Conservation (phyloP, 2,329 filamentous ascomycete genomes). For the Sphaerulina musiva region DNA sequence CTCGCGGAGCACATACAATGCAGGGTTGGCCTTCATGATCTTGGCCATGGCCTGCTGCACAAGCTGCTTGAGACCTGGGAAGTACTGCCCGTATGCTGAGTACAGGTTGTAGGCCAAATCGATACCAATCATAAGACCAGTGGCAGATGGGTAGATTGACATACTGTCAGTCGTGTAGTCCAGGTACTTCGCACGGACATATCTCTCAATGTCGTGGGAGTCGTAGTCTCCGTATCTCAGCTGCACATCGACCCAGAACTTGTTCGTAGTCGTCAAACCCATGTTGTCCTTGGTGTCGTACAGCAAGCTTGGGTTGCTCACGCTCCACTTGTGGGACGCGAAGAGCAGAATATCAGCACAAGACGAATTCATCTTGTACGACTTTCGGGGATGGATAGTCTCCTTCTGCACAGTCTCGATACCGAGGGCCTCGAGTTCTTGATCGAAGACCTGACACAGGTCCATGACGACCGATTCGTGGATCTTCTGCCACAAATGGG, state of each 20-base stretch:
- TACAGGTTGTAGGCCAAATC: conserved; percentile 98
- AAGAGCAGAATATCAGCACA: conserved; percentile 96
- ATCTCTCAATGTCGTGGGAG: conserved; percentile 96
- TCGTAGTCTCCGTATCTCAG: conserved; percentile 97
- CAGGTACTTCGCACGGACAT: conserved; percentile 94
- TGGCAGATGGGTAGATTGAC: conserved; percentile 96
- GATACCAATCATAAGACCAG: conserved; percentile 94
- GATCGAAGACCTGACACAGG: conserved; percentile 95
- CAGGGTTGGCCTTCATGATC: conserved; percentile 99
- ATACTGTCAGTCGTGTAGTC: conserved; percentile 98
- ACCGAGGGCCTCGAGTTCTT: conserved; percentile 88
- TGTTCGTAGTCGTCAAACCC: conserved; percentile 90
- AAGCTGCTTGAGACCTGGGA: conserved; percentile 91
- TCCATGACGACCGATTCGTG: conserved; percentile 99
- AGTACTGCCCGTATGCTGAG: conserved; percentile 97
- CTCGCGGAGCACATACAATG: conserved; percentile 89
- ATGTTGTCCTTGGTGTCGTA: conserved; percentile 97
- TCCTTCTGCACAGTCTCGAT: conserved; percentile 99
- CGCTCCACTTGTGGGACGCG: conserved; percentile 97
- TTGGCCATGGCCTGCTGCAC: conserved; percentile 99
- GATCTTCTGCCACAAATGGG: conserved; percentile 99
- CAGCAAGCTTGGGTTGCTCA: conserved; percentile 83
- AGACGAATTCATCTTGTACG: conserved; percentile 99
- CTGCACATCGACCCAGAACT: conserved; percentile 98
- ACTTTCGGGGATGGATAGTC: conserved; percentile 97